These are phyloP conservation scores for Escovopsis sp. DNA, from an alignment of 2,329 filamentous ascomycete species.

Conservation along the genomic window DNA sequence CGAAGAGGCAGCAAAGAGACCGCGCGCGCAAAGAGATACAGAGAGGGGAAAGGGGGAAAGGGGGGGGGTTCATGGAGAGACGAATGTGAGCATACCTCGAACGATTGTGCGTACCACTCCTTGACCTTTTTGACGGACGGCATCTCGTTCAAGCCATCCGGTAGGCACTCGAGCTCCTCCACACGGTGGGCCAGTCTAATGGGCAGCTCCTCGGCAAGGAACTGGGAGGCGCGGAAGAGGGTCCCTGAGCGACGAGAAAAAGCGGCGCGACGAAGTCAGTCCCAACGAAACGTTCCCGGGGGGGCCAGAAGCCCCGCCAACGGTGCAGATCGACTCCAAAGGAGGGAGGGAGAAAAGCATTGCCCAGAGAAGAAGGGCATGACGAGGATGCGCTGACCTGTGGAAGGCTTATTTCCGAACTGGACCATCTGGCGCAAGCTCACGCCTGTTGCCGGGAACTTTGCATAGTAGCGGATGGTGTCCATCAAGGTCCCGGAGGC, in stretches of 20 bases:
- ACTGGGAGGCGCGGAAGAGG: conserved; percentile 92
- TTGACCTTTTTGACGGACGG: conserved; percentile 87
- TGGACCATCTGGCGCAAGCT: conserved; percentile 98
- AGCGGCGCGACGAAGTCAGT: conserved; percentile 2
- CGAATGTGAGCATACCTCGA: conserved; percentile 54
- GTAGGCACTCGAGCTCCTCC: conserved; percentile 80
- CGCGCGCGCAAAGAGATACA: background rate
- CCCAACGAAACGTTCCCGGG: no score
- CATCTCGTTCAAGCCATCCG: conserved; percentile 96
- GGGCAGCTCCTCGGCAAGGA: conserved; percentile 93
- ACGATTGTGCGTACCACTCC: conserved; percentile 98
- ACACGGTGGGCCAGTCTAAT: conserved; percentile 94
- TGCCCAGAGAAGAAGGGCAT: conserved; percentile 2
- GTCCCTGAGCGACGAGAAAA: conserved; percentile 46
- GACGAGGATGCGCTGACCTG: conserved; percentile 36
- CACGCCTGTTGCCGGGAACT: conserved; percentile 90
- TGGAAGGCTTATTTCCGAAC: conserved; percentile 87
- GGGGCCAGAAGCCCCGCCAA: no score
- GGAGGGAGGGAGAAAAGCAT: no score
- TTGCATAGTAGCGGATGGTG: conserved; percentile 93
- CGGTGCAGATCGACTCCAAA: no score
- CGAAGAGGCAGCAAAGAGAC: background rate
- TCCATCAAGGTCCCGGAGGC: conserved; percentile 83
- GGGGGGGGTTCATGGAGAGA: background rate
- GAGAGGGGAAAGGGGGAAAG: background rate